These are phyloP conservation scores for Dactylellina cionopaga DNA, from an alignment of 2,329 filamentous ascomycete genomes.

Conservation along the genomic window DNA sequence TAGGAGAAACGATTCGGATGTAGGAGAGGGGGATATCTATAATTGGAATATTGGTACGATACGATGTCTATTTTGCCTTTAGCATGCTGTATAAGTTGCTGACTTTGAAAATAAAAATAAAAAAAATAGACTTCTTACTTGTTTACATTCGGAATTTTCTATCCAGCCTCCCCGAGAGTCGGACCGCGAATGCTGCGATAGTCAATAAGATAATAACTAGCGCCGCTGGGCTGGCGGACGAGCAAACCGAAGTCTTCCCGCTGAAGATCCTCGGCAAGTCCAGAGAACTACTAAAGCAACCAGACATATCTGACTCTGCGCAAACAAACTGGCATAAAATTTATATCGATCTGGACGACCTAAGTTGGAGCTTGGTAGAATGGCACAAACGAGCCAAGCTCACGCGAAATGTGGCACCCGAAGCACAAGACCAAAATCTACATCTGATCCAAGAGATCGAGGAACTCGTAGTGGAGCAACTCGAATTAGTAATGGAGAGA, in stretches of 20 bases:
- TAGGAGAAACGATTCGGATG: slow-evolving; percentile 23
- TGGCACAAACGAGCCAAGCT: slow-evolving; percentile 48
- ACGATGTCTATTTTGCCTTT: not conserved
- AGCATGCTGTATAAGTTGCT: not conserved
- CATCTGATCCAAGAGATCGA: slow-evolving; percentile 51
- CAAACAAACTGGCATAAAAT: slow-evolving; percentile 52
- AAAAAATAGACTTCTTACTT: slow-evolving; percentile 52
- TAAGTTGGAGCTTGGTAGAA: slow-evolving; percentile 51
- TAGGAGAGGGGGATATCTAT: slow-evolving; percentile 32
- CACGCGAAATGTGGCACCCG: slow-evolving; percentile 42
- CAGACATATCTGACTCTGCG: slow-evolving; percentile 43
- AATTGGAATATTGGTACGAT: slow-evolving; percentile 51
- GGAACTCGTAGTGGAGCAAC: slow-evolving; percentile 48
- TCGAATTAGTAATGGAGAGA: slow-evolving; percentile 49
- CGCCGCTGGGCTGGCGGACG: slow-evolving; percentile 43
- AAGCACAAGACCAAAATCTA: slow-evolving; percentile 38
- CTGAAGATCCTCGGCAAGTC: slow-evolving; percentile 47
- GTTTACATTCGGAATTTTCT: slow-evolving; percentile 52
- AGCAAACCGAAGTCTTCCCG: slow-evolving; percentile 30
- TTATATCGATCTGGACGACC: slow-evolving; percentile 50
- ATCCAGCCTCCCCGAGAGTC: slow-evolving; percentile 48
- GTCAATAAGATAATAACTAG: slow-evolving; percentile 49
- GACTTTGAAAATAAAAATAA: no score
- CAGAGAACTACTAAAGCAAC: slow-evolving; percentile 45
- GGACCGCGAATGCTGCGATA: slow-evolving; percentile 49